Percentiles rank a stretch among this genome's conserved stretches.
These are phyloP conservation scores for Curvularia sp. DNA, from an alignment of 2,329 filamentous ascomycete species.

Conservation along the genomic window DNA sequence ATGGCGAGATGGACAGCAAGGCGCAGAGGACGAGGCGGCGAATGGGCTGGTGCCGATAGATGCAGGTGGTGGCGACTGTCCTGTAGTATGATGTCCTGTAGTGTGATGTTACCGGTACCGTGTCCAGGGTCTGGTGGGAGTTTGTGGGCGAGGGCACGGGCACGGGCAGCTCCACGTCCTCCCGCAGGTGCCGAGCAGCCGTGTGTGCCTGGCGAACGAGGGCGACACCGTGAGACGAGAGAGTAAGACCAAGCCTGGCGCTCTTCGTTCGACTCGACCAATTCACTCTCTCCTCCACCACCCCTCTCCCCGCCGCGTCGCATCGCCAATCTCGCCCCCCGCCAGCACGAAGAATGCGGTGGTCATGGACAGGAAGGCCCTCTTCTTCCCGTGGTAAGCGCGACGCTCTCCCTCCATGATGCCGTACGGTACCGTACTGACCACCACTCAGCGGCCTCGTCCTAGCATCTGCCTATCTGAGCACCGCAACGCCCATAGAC, in stretches of 20 bases:
- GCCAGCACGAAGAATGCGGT: conserved; percentile 37
- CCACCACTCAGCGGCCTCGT: conserved; percentile 42
- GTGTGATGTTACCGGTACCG: no score
- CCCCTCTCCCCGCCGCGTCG: conserved; percentile 30
- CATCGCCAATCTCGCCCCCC: conserved; percentile 30
- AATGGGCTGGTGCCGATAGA: not conserved
- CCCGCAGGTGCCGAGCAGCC: conserved; percentile 17
- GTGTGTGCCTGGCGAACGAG: conserved; percentile 13
- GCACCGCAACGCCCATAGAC: conserved; percentile 36
- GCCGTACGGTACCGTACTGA: conserved; percentile 20
- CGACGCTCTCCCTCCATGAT: not conserved
- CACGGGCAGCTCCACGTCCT: conserved; percentile 19
- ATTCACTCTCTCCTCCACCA: not conserved
- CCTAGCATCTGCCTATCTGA: conserved; percentile 43
- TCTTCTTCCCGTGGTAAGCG: conserved; percentile 45
- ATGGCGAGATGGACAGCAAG: not conserved
- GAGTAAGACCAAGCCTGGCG: conserved; percentile 15
- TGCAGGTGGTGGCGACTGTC: not conserved
- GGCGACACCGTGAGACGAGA: not conserved
- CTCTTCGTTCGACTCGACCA: not conserved
- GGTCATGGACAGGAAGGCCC: conserved; percentile 47
- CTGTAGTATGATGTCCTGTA: not conserved
- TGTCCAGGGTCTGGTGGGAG: no score
- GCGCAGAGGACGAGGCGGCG: not conserved
- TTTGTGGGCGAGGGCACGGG: not conserved